Percentiles rank a stretch among this genome's conserved stretches.
These are phyloP conservation scores for Nicotiana undulata DNA, from an alignment of 257 asterid genomes.

Conservation along the genomic window DNA sequence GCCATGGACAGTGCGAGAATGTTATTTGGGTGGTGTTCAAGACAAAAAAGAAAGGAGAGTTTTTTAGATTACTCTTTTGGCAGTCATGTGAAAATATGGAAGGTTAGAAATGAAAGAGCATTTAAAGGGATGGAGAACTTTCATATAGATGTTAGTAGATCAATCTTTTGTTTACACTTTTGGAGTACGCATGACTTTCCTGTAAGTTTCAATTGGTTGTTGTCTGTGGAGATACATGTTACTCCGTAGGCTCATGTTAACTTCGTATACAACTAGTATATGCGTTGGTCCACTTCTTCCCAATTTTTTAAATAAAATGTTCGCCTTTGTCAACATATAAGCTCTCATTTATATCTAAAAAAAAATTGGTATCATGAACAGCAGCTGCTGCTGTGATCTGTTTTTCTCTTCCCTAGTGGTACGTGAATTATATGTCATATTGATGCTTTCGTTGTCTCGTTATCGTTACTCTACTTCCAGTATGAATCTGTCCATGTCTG, in stretches of 20 bases:
- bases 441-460: background rate
- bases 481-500: background rate
- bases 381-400: background rate
- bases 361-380: background rate
- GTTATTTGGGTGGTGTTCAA: background rate
- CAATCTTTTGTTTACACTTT: background rate
- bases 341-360: background rate
- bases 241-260: background rate
- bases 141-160: background rate
- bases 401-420: background rate
- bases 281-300: background rate
- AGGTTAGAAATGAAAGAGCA: background rate
- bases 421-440: background rate
- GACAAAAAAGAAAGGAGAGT: background rate
- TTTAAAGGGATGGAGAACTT: background rate
- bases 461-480: background rate
- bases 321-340: background rate
- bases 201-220: background rate
- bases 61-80: background rate
- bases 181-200: background rate
- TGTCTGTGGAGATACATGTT: background rate
- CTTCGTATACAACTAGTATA: background rate
- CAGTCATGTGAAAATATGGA: background rate
- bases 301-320: background rate
- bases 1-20: background rate